Evolutionary conservation across 768 basidiomycete genomes (phyloP), one percentile per base, ranked within the genome.

Genomic region (Tremella mesenterica): DNA sequence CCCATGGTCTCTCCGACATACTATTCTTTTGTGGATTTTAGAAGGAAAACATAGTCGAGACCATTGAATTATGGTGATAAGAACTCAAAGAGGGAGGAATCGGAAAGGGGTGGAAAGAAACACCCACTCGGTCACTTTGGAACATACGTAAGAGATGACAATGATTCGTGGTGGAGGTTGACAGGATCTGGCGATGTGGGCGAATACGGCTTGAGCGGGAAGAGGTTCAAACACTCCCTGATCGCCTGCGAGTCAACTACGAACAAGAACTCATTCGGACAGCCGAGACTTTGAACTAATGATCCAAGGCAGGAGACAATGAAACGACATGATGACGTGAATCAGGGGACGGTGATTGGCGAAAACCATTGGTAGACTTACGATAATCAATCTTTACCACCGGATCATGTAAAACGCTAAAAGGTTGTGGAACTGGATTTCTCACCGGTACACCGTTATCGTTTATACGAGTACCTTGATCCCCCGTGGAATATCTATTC

Each of bases 331-430:
- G n/a, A n/a, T n/a, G n/a, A n/a, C n/a, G n/a, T n/a, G n/a, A n/a
- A n/a, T n/a, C n/a, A n/a, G n/a, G n/a, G n/a, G n/a, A n/a, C n/a
- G n/a, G n/a, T n/a, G n/a, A n/a, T n/a, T n/a, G n/a, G n/a, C n/a
- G n/a, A n/a, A n/a, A n/a, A n/a, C n/a, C n/a, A n/a, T n/a, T n/a
- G n/a, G n/a, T n/a, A n/a, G n/a, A 65, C 71, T 59, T 54, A 73
- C 71, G 48, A 50, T 69, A 68, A 48, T 73, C 71, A 31, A 73
- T 57, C 52, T 71, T 70, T 29, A 73, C 38, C 3, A 73, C 67
- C 0, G 65, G 64, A 47, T 73, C 71, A 36, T 66, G 59, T 36
- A 71, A 45, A 1, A 61, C 58, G 6, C 68, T 61, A 46, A 73
- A 73, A 4, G 71, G 71, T 28, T 64, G 67, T 0, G 67, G 67